A percentile compares a stretch with the other conserved stretches of the same genome.
phyloP scores from a whole-genome alignment of 148 eudicot genomes.

The Tetragonia tetragonoides region DNA sequence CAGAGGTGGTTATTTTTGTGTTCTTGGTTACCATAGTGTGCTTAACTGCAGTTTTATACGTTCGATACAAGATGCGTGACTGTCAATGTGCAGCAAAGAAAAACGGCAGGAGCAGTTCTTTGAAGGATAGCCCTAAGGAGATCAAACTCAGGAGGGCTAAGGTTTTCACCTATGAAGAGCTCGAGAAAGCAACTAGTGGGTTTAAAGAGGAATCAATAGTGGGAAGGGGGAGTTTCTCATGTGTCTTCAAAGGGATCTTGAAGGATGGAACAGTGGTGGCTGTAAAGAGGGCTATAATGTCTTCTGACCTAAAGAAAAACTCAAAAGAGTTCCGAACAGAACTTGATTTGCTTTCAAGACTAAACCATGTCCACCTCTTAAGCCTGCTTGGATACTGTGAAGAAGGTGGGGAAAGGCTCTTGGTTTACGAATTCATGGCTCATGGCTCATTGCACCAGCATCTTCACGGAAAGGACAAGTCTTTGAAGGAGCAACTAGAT shows the following conservation, averaged over 20 bases:
- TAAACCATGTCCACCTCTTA: constrained; percentile 89
- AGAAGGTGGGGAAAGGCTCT: constrained; percentile 81
- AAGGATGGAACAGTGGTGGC: constrained; percentile 79
- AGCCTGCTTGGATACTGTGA: constrained; percentile 91
- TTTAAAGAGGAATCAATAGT: constrained; percentile 81
- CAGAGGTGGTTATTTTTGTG: constrained; percentile 67
- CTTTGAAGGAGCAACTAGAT: constrained; percentile 62
- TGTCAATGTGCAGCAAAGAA: constrained; percentile 55
- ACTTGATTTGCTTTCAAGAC: constrained; percentile 72
- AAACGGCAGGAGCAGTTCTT: constrained; percentile 31
- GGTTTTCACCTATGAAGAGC: constrained; percentile 69
- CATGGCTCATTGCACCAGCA: constrained; percentile 88
- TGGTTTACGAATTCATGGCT: constrained; percentile 96
- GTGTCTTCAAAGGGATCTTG: constrained; percentile 83
- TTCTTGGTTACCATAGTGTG: constrained; percentile 53
- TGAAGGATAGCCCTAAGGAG: constrained; percentile 54
- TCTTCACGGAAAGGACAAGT: constrained; percentile 67
- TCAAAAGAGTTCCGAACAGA: constrained; percentile 89
- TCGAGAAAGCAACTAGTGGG: constrained; percentile 68
- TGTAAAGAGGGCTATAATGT: constrained; percentile 76
- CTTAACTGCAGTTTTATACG: constrained; percentile 51
- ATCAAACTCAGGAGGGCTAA: constrained; percentile 67
- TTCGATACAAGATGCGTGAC: constrained; percentile 66
- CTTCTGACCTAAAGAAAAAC: constrained; percentile 73
- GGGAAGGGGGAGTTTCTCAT: constrained; percentile 94